Percentiles rank a stretch among this genome's conserved stretches.
Evolutionary conservation across 352 stramenopile genomes (phyloP).

Genomic region (Phytophthora tubulina): DNA sequence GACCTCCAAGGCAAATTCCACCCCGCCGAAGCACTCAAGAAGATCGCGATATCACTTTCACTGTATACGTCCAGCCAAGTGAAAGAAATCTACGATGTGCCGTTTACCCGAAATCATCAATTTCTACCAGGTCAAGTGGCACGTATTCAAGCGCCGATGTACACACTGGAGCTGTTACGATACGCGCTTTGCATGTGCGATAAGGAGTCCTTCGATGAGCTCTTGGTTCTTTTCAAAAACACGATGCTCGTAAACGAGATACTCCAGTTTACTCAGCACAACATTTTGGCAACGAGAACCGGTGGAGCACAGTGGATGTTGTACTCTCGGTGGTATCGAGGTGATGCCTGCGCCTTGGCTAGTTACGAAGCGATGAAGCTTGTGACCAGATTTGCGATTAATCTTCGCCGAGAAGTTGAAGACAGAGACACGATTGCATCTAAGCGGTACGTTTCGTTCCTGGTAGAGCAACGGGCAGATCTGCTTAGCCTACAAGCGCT

Average conservation of each 20-base stretch:
- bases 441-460: slow-evolving; percentile 74
- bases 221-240: slow-evolving; percentile 65
- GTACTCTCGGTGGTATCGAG: slow-evolving; percentile 71
- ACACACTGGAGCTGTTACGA: slow-evolving; percentile 65
- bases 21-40: slow-evolving; percentile 45
- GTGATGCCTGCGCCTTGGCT: slow-evolving; percentile 59
- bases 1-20: slow-evolving; percentile 4
- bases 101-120: slow-evolving; percentile 14
- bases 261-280: slow-evolving; percentile 56
- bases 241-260: slow-evolving; percentile 64
- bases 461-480: slow-evolving; percentile 72
- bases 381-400: slow-evolving; percentile 67
- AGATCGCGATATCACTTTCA: slow-evolving; percentile 70
- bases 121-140: slow-evolving; percentile 45
- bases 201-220: slow-evolving; percentile 64
- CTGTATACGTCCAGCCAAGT: slow-evolving; percentile 65
- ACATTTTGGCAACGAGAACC: slow-evolving; percentile 8
- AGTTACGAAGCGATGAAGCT: slow-evolving; percentile 65
- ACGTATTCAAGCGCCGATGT: slow-evolving; percentile 59
- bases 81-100: slow-evolving; percentile 56
- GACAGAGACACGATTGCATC: slow-evolving; percentile 58
- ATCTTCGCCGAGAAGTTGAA: slow-evolving; percentile 34
- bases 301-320: slow-evolving; percentile 34
- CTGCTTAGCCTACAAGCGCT: slow-evolving; percentile 74
- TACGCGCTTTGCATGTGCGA: slow-evolving; percentile 77